Conservation (phyloP, 768 basidiomycete genomes). For the Amyloporia xantha region DNA sequence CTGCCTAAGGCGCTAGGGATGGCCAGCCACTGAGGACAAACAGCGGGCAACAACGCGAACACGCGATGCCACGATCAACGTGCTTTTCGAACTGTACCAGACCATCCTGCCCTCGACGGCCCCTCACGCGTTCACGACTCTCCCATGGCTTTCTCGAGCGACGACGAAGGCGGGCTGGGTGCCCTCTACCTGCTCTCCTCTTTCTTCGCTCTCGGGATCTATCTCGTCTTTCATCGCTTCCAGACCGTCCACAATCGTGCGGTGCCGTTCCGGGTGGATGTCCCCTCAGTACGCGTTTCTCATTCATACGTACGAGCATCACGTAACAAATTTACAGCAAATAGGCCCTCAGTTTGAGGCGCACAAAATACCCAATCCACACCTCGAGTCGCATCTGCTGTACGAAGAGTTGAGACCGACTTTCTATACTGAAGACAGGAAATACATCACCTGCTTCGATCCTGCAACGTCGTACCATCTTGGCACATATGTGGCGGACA, state of each 20-base stretch:
- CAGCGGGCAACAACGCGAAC: slow-evolving; percentile 20
- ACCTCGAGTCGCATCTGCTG: slow-evolving; percentile 58
- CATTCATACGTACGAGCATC: background rate
- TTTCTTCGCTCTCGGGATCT: slow-evolving; percentile 75
- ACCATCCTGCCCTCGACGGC: background rate
- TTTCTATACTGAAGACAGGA: slow-evolving; percentile 36
- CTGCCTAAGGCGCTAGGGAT: background rate
- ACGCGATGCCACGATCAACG: slow-evolving; percentile 10
- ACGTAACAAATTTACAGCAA: slow-evolving; percentile 16
- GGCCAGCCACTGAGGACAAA: slow-evolving; percentile 15
- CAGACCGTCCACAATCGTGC: slow-evolving; percentile 69
- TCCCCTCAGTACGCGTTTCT: slow-evolving; percentile 48
- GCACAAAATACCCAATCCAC: slow-evolving; percentile 47
- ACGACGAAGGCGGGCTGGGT: slow-evolving; percentile 36
- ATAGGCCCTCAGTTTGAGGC: slow-evolving; percentile 46
- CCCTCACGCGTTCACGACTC: slow-evolving; percentile 3
- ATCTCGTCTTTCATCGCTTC: slow-evolving; percentile 70
- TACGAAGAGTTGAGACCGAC: slow-evolving; percentile 49
- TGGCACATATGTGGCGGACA: slow-evolving; percentile 70
- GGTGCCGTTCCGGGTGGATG: slow-evolving; percentile 52
- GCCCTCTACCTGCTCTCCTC: slow-evolving; percentile 59
- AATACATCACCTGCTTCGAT: slow-evolving; percentile 88
- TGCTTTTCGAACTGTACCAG: background rate
- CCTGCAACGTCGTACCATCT: slow-evolving; percentile 85
- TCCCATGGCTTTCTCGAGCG: slow-evolving; percentile 16